A percentile compares a stretch with the other conserved stretches of the same genome.
phyloP scores from a whole-genome alignment of 352 stramenopile genomes.

The Phytophthora melonis region DNA sequence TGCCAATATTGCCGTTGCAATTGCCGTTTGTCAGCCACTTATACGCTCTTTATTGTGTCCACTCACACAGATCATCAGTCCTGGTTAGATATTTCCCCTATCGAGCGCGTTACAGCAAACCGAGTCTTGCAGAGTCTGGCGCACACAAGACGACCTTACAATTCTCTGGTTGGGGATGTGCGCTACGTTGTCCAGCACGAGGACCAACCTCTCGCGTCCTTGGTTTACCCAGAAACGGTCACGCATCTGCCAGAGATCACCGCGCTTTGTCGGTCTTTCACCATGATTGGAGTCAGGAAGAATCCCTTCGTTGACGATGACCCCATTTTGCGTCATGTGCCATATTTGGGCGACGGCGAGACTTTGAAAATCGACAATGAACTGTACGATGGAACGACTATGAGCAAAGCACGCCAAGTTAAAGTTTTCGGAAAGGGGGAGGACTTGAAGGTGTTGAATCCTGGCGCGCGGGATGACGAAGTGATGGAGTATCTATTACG shows the following conservation, averaged over 20 bases:
- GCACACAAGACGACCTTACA: slow-evolving; percentile 28
- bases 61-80: slow-evolving; percentile 38
- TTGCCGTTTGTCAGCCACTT: background rate
- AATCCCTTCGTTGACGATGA: slow-evolving; percentile 87
- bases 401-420: slow-evolving; percentile 60
- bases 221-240: slow-evolving; percentile 64
- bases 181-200: slow-evolving; percentile 46
- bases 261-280: slow-evolving; percentile 57
- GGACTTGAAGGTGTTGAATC: slow-evolving; percentile 47
- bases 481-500: slow-evolving; percentile 70
- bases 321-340: slow-evolving; percentile 85
- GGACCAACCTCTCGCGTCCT: slow-evolving; percentile 13
- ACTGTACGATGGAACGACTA: slow-evolving; percentile 66
- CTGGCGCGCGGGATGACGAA: slow-evolving; percentile 62
- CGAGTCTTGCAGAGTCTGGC: slow-evolving; percentile 30
- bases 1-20: background rate
- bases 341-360: slow-evolving; percentile 88
- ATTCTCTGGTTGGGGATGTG: slow-evolving; percentile 52
- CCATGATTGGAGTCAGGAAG: slow-evolving; percentile 78
- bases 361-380: slow-evolving; percentile 68
- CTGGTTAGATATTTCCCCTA: slow-evolving; percentile 32
- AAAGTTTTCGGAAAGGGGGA: slow-evolving; percentile 49
- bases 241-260: slow-evolving; percentile 57
- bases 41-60: slow-evolving; percentile 7
- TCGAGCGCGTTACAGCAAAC: slow-evolving; percentile 46